Conservation (phyloP, 441 rosid species). For the Cnidoscolus chayamansa region DNA sequence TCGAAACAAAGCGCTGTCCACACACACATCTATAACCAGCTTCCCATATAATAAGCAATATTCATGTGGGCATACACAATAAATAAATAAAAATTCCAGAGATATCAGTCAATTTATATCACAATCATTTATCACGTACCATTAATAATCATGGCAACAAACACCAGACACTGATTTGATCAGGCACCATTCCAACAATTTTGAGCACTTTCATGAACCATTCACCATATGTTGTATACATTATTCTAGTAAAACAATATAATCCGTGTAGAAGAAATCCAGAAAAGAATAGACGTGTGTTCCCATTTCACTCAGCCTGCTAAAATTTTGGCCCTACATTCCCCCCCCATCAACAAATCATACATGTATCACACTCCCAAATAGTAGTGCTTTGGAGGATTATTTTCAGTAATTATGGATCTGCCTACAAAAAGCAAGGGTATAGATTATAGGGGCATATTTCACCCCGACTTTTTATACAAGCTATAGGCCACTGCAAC, state of each 20-base stretch:
- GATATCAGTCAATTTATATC: no score
- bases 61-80: no score
- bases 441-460: constrained; percentile 9
- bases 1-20: no score
- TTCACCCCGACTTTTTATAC: constrained; percentile 52
- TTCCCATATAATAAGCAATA: no score
- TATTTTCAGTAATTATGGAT: constrained; percentile 23
- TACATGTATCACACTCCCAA: constrained; percentile 24
- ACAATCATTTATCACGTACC: not conserved
- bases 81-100: no score
- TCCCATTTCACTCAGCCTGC: constrained; percentile 19
- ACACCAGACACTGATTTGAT: not conserved
- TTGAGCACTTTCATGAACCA: not conserved
- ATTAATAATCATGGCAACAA: not conserved
- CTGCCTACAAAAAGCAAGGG: no score
- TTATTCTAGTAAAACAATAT: not conserved
- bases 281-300: constrained; percentile 3
- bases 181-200: not conserved
- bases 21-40: no score
- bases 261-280: constrained; percentile 2
- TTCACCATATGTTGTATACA: not conserved
- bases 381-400: constrained; percentile 24
- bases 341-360: constrained; percentile 14
- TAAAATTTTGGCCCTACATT: constrained; percentile 19
- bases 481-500: constrained; percentile 56